Conservation (phyloP, 2,329 filamentous ascomycete species). For the Alternaria longipes region DNA sequence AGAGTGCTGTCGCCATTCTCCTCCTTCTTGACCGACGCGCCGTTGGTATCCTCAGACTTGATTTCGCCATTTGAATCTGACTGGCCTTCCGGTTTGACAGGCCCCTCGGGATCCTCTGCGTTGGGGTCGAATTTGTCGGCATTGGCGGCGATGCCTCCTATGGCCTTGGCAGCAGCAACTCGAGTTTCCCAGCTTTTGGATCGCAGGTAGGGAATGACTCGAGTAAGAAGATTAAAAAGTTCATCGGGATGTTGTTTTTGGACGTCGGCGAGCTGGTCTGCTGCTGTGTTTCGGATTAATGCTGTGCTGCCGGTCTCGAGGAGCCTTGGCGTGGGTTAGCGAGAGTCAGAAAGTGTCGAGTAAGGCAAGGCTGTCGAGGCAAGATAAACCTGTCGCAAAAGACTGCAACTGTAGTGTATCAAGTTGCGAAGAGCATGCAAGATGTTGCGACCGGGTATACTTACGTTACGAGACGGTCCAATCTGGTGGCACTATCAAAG, state of each 20-base stretch:
- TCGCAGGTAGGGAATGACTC: conserved; percentile 93
- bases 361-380: not conserved
- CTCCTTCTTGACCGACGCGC: conserved; percentile 54
- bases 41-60: conserved; percentile 66
- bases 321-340: conserved; percentile 67
- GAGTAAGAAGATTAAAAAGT: conserved; percentile 90
- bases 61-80: conserved; percentile 54
- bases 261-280: conserved; percentile 95
- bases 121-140: conserved; percentile 91
- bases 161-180: conserved; percentile 89
- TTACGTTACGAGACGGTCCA: conserved; percentile 52
- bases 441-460: conserved; percentile 27
- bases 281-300: conserved; percentile 95
- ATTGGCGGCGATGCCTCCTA: conserved; percentile 93
- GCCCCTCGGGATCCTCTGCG: conserved; percentile 66
- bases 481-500: conserved; percentile 49
- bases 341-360: conserved; percentile 11
- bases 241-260: conserved; percentile 98
- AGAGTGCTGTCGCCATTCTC: conserved; percentile 60
- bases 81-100: conserved; percentile 64
- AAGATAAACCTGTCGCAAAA: not conserved
- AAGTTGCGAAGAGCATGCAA: conserved; percentile 3
- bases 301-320: conserved; percentile 97
- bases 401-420: not conserved
- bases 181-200: conserved; percentile 98